phyloP scores from a whole-genome alignment of 1,139 yeast genomes.

The Hemisphaericaspora xylofermentans region DNA sequence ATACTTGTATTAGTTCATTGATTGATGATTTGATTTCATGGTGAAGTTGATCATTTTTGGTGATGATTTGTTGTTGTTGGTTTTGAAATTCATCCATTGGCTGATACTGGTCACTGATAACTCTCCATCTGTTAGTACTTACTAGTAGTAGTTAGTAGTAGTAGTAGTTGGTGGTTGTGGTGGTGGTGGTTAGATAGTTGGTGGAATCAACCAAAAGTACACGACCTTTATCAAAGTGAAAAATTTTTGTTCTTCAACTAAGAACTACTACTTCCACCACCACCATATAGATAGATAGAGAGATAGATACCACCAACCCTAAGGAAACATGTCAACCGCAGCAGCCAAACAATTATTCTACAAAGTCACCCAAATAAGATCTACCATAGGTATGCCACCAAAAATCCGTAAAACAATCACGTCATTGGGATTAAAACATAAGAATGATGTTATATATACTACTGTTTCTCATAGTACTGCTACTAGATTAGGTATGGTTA shows the following conservation, averaged over 20 bases:
- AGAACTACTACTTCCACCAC: too few relatives aligned
- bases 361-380: constrained; percentile 74
- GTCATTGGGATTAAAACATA: constrained; percentile 72
- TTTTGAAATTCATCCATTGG: constrained; percentile 24
- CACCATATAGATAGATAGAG: too few relatives aligned
- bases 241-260: not conserved
- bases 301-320: too few relatives aligned
- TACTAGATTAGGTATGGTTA: constrained; percentile 78
- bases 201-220: too few relatives aligned
- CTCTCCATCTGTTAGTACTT: too few relatives aligned
- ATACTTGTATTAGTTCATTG: constrained; percentile 1
- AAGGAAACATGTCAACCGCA: constrained; percentile 13
- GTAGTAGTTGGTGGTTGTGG: too few relatives aligned
- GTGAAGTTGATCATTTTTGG: constrained; percentile 21
- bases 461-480: constrained; percentile 77
- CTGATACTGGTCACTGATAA: too few relatives aligned
- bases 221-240: not conserved
- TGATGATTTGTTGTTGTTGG: constrained; percentile 17
- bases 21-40: constrained; percentile 11
- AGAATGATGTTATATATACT: constrained; percentile 75
- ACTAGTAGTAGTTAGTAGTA: too few relatives aligned
- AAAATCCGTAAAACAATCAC: constrained; percentile 61
- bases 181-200: too few relatives aligned
- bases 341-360: constrained; percentile 32
- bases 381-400: constrained; percentile 84